phyloP scores from a whole-genome alignment of 2,329 filamentous ascomycete species.

The Hypocrella siamensis region DNA sequence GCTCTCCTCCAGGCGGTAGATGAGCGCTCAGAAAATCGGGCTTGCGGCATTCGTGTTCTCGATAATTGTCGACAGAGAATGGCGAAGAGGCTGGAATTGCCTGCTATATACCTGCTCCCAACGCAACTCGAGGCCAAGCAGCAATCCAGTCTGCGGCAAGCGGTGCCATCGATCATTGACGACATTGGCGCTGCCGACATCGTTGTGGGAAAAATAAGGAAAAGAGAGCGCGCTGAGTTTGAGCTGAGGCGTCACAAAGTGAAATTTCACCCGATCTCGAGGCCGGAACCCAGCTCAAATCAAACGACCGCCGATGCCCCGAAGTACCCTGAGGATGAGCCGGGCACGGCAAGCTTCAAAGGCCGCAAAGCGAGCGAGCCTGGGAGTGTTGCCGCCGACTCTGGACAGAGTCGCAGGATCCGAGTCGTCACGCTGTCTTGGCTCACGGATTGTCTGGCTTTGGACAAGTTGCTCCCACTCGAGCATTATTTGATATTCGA shows the following conservation, averaged over 20 bases:
- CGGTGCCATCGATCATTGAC: constrained; percentile 51
- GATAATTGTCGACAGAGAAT: neutral
- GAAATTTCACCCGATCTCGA: constrained; percentile 27
- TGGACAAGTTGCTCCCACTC: constrained; percentile 27
- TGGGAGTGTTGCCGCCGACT: too few species aligned
- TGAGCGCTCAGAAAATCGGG: neutral
- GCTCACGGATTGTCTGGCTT: constrained; percentile 36
- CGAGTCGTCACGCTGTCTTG: constrained; percentile 44
- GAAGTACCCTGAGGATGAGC: too few species aligned
- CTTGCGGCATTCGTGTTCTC: neutral
- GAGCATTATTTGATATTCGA: constrained; percentile 38
- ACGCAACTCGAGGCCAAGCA: constrained; percentile 51
- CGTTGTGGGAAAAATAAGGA: constrained; percentile 57
- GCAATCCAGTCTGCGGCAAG: constrained; percentile 47
- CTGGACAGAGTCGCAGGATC: constrained; percentile 11
- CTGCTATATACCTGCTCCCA: constrained; percentile 57
- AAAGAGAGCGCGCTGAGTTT: constrained; percentile 55
- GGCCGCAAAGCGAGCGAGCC: too few species aligned
- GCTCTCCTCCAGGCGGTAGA: too few species aligned
- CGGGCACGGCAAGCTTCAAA: too few species aligned
- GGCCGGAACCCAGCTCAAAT: neutral
- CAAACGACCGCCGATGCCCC: neutral
- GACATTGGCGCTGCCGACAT: constrained; percentile 57
- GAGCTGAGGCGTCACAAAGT: constrained; percentile 60
- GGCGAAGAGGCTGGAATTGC: constrained; percentile 21